Evolutionary conservation across 495 filamentous ascomycete genomes (phyloP).

Genomic region (Platismatia glauca): DNA sequence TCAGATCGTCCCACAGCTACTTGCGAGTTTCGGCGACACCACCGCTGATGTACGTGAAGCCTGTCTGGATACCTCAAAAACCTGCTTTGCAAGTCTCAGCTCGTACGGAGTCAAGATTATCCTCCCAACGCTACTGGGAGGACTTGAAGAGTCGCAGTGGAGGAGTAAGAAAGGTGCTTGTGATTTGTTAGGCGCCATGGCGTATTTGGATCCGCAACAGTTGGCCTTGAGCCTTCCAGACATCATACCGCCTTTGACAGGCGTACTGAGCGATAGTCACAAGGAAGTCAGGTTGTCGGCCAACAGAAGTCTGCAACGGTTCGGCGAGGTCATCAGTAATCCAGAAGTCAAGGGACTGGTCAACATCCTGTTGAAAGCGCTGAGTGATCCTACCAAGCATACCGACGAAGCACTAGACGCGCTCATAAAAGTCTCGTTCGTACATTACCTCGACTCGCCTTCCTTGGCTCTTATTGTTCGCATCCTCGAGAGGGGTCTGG

Average conservation of each 20-base stretch:
- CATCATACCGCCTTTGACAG: conserved; percentile 90
- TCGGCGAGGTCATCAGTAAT: conserved; percentile 96
- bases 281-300: conserved; percentile 89
- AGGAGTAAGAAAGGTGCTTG: conserved; percentile 97
- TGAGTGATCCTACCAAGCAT: conserved; percentile 95
- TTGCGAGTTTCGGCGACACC: conserved; percentile 79
- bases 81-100: conserved; percentile 84
- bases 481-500: conserved; percentile 86
- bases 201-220: conserved; percentile 91
- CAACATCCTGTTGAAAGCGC: conserved; percentile 82
- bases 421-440: conserved; percentile 89
- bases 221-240: conserved; percentile 84
- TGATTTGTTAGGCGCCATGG: conserved; percentile 93
- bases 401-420: conserved; percentile 91
- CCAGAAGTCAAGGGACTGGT: conserved; percentile 91
- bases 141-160: conserved; percentile 92
- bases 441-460: conserved; percentile 92
- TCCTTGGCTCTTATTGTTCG: conserved; percentile 90
- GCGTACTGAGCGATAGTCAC: conserved; percentile 92
- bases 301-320: conserved; percentile 91
- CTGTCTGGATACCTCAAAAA: conserved; percentile 85
- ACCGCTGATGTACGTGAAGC: conserved; percentile 85
- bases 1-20: conserved; percentile 83
- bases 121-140: conserved; percentile 82
- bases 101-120: conserved; percentile 95